A percentile compares a stretch with the other conserved stretches of the same genome.
These are phyloP conservation scores for Collariella sp. DNA, from an alignment of 495 filamentous ascomycete species.

Conservation along the genomic window DNA sequence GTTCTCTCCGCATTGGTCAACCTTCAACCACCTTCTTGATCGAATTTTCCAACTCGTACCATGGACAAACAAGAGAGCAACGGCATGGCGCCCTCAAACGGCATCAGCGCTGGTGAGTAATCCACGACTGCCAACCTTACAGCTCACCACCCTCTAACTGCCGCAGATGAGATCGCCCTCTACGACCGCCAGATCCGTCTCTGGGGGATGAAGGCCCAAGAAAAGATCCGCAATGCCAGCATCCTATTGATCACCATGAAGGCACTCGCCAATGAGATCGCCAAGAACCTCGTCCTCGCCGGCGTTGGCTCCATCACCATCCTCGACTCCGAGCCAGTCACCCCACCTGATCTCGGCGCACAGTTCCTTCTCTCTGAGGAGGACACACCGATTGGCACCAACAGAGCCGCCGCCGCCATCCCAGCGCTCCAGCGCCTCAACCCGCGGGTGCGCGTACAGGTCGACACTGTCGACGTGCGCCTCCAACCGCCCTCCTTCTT, in stretches of 20 bases:
- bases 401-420: conserved; percentile 77
- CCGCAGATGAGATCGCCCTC: conserved; percentile 84
- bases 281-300: conserved; percentile 94
- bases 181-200: conserved; percentile 98
- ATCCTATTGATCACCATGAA: conserved; percentile 83
- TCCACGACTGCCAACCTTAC: neutral
- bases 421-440: conserved; percentile 75
- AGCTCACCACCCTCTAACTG: neutral
- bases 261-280: conserved; percentile 88
- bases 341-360: conserved; percentile 71
- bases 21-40: no score
- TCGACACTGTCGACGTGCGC: conserved; percentile 57
- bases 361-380: conserved; percentile 78
- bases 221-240: conserved; percentile 77
- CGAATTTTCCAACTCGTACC: neutral
- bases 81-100: conserved; percentile 1
- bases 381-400: conserved; percentile 61
- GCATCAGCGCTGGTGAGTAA: conserved; percentile 22
- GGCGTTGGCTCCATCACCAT: conserved; percentile 89
- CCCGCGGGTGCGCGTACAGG: conserved; percentile 70
- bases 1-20: no score
- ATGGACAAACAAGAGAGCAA: neutral
- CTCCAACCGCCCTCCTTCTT: conserved; percentile 63
- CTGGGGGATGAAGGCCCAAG: conserved; percentile 93
- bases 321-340: conserved; percentile 69